These are phyloP conservation scores for Trichoderma parareesei DNA, from an alignment of 495 filamentous ascomycete genomes.

Conservation along the genomic window DNA sequence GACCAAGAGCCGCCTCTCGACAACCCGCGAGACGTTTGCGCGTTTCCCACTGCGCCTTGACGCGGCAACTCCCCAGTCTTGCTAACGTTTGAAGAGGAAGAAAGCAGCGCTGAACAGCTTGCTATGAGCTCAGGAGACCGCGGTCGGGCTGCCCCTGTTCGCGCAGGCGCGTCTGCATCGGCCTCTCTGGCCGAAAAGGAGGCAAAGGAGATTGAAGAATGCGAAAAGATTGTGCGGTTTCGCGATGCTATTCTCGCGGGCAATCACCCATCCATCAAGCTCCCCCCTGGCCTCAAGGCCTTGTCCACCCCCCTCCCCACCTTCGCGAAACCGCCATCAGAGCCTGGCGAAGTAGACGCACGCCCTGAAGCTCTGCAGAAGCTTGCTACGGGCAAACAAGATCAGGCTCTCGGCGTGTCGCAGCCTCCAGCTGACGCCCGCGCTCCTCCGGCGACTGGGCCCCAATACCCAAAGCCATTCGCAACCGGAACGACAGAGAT, in stretches of 20 bases:
- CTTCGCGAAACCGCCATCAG: constrained; percentile 12
- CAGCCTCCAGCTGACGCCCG: background rate
- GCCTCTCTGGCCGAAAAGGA: constrained; percentile 14
- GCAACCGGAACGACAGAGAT: constrained; percentile 43
- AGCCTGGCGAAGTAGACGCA: constrained; percentile 6
- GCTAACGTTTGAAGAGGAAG: background rate
- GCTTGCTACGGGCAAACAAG: background rate
- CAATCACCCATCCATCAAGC: constrained; percentile 28
- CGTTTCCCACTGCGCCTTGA: background rate
- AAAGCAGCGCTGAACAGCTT: background rate
- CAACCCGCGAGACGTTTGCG: background rate
- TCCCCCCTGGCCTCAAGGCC: constrained; percentile 11
- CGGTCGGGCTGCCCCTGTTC: background rate
- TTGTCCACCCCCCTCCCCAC: background rate
- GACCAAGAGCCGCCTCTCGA: background rate
- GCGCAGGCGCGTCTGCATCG: background rate
- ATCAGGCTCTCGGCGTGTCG: background rate
- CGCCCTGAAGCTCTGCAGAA: background rate
- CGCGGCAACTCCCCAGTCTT: background rate
- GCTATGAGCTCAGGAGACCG: background rate
- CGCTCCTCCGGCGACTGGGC: background rate
- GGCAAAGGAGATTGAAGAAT: constrained; percentile 22
- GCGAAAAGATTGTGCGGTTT: constrained; percentile 30
- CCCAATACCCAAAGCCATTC: constrained; percentile 23
- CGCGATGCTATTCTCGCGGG: constrained; percentile 27